A percentile compares a stretch with the other conserved stretches of the same genome.
These are phyloP conservation scores for Lactifluus pinguis DNA, from an alignment of 768 basidiomycete species.

Conservation along the genomic window DNA sequence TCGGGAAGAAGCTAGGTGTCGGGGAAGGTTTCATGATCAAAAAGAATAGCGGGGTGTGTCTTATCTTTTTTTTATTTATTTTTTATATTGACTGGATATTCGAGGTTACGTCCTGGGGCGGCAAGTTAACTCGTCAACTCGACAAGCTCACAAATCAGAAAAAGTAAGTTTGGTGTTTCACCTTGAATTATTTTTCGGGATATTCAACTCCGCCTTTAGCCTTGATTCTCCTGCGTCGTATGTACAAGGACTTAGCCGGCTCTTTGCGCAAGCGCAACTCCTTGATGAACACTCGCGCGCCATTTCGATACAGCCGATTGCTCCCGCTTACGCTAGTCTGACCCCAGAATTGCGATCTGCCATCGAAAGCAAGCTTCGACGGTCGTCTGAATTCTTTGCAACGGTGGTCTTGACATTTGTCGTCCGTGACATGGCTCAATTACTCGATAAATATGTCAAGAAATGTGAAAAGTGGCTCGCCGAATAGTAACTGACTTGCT, in stretches of 20 bases:
- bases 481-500: slow-evolving; percentile 38
- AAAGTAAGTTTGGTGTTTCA: slow-evolving; percentile 45
- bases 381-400: slow-evolving; percentile 86
- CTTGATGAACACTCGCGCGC: slow-evolving; percentile 83
- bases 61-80: neutral
- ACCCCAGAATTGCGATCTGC: slow-evolving; percentile 51
- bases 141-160: slow-evolving; percentile 86
- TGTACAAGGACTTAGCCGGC: slow-evolving; percentile 61
- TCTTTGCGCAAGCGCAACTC: slow-evolving; percentile 70
- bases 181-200: neutral
- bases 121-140: slow-evolving; percentile 62
- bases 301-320: slow-evolving; percentile 50
- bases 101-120: slow-evolving; percentile 57
- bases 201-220: slow-evolving; percentile 31
- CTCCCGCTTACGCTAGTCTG: slow-evolving; percentile 67
- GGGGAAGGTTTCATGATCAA: slow-evolving; percentile 81
- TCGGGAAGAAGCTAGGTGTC: slow-evolving; percentile 82
- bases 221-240: slow-evolving; percentile 84
- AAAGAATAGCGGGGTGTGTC: slow-evolving; percentile 52
- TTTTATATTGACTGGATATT: neutral
- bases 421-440: slow-evolving; percentile 73
- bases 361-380: slow-evolving; percentile 67
- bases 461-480: slow-evolving; percentile 89
- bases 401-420: slow-evolving; percentile 85
- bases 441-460: slow-evolving; percentile 90